Base-by-base conservation (phyloP, 2,329 filamentous ascomycete species). In the Chaetomiaceae sp. region DNA sequence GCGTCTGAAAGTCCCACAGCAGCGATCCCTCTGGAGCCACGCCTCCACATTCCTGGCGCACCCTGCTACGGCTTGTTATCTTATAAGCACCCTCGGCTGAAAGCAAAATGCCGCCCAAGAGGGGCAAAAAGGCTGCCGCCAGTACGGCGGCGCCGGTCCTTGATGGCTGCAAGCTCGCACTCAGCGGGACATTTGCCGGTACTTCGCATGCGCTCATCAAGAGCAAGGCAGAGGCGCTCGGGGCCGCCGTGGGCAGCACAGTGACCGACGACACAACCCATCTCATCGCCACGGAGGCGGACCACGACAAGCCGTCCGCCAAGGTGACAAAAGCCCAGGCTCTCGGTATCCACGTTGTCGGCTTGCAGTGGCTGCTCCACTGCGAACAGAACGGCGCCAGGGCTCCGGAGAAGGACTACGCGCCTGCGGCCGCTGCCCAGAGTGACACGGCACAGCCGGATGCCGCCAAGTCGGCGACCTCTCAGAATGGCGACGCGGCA, bases 301-400 rank as follows among this genome's bases (percentile, higher is more conserved):
- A 82, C 50, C 75, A 69, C 52, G 63, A 71, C 7, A 73, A 70
- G 36, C 62, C 63, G 1, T 71, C 72, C 0, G 59, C 65, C 35
- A 83, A 83, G 57, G 73, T 77, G 53, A 67, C 66, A 55, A 62
- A 74, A 14, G 76, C 72, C 4, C 60, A 67, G 9, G 55, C 67
- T 11, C 67, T 72, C 27, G 67, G 61, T 17, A 64, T 84, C 11
- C 70, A 71, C 3, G 70, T 87, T 37, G 73, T 88, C 20, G 69
- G 64, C 9, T 61, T 82, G 0, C 65, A 75, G 12, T 88, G 84
- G 84, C 65, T 82, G n/a, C 52, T 75, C 2, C 73, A 81, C n/a
- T 80, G 73, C 18, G 65, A 75, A 30, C 51, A 65, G 12, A 61
- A 65, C 14, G 67, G 66, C 37, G 60, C 65, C 10, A 69, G 65